phyloP scores from a whole-genome alignment of 345 rosid genomes.

The Ceriops decandra region DNA sequence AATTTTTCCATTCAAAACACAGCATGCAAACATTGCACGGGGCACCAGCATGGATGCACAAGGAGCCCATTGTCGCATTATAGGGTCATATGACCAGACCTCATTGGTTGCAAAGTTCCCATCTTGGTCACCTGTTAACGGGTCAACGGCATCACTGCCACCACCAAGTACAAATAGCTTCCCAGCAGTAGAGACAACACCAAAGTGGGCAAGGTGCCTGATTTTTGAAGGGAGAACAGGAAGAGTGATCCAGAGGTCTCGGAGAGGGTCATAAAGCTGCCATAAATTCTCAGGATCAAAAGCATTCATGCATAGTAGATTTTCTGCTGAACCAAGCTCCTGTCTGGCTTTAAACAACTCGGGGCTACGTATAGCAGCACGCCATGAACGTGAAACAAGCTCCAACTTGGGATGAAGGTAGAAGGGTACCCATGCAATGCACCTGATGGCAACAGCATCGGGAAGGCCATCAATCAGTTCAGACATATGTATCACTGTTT shows the following conservation, averaged over 20 bases:
- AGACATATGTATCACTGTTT: slow-evolving; percentile 59
- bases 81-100: slow-evolving; percentile 90
- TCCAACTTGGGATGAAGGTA: slow-evolving; percentile 67
- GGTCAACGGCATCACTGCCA: slow-evolving; percentile 93
- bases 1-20: slow-evolving; percentile 75
- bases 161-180: slow-evolving; percentile 90
- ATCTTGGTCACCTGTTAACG: slow-evolving; percentile 83
- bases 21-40: slow-evolving; percentile 96
- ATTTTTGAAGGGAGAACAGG: slow-evolving; percentile 84
- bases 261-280: slow-evolving; percentile 86
- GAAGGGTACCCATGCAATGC: slow-evolving; percentile 89
- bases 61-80: slow-evolving; percentile 61
- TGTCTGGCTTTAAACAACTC: slow-evolving; percentile 74
- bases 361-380: slow-evolving; percentile 59
- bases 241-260: slow-evolving; percentile 82
- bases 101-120: slow-evolving; percentile 91
- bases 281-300: slow-evolving; percentile 91
- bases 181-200: slow-evolving; percentile 60
- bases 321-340: slow-evolving; percentile 66
- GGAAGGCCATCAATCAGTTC: slow-evolving; percentile 91
- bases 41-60: slow-evolving; percentile 83
- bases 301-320: slow-evolving; percentile 75
- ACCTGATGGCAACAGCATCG: slow-evolving; percentile 82
- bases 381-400: slow-evolving; percentile 96
- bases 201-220: slow-evolving; percentile 85